A percentile compares a stretch with the other conserved stretches of the same genome.
These are phyloP conservation scores for Ceratobasidium sp. DNA, from an alignment of 1,284 basidiomycete genomes.

Conservation along the genomic window DNA sequence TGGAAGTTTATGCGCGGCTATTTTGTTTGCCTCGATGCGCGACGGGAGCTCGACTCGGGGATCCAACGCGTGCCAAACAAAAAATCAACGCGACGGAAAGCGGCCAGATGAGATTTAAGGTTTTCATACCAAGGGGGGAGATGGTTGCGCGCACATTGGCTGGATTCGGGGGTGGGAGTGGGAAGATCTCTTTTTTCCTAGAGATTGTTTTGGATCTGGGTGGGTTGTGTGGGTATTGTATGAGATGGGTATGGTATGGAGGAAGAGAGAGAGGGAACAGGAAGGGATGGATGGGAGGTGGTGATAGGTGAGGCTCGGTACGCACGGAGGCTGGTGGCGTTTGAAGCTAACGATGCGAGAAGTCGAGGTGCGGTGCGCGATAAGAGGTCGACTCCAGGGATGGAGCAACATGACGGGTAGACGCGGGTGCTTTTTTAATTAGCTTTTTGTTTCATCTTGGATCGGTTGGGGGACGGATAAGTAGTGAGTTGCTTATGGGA, in stretches of 20 bases:
- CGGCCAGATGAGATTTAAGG: too few relatives aligned
- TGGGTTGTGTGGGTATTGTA: background rate
- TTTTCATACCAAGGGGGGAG: background rate
- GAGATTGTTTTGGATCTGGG: slow-evolving; percentile 24
- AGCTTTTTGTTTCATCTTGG: background rate
- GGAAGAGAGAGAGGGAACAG: background rate
- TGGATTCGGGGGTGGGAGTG: background rate
- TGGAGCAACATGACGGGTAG: too few relatives aligned
- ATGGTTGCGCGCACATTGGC: background rate
- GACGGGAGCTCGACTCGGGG: slow-evolving; percentile 9
- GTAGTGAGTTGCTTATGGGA: too few relatives aligned
- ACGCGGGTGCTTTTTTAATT: too few relatives aligned
- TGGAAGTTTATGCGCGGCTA: background rate
- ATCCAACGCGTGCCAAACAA: slow-evolving; percentile 24
- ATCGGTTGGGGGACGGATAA: background rate
- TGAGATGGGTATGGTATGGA: background rate
- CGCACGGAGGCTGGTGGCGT: slow-evolving; percentile 19
- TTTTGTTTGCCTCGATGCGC: background rate
- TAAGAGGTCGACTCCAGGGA: too few relatives aligned
- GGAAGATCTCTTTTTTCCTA: slow-evolving; percentile 3
- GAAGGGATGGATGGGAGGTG: background rate
- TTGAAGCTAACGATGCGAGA: background rate
- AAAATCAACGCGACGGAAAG: background rate
- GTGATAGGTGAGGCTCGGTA: slow-evolving; percentile 8
- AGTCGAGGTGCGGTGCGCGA: too few relatives aligned